Percentiles rank a stretch among this genome's conserved stretches.
These are phyloP conservation scores for Nicotiana rustica DNA, from an alignment of 305 asterid species.

Conservation along the genomic window DNA sequence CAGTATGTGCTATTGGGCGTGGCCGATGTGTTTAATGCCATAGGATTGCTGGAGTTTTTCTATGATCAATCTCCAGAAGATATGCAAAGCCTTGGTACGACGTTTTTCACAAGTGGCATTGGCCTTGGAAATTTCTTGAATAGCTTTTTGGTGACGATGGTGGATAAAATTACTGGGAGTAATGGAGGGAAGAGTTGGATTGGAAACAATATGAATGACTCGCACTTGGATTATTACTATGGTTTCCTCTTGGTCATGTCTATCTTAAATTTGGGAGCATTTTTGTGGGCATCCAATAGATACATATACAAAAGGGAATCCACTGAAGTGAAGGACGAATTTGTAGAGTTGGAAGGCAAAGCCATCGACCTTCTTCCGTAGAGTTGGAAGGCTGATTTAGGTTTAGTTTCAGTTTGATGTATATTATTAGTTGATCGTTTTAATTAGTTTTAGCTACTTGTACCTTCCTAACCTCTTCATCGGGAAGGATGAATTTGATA, in stretches of 20 bases:
- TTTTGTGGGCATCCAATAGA: slow-evolving; percentile 62
- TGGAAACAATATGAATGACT: slow-evolving; percentile 72
- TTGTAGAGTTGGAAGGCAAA: slow-evolving; percentile 53
- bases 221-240: slow-evolving; percentile 76
- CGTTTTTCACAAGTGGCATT: slow-evolving; percentile 84
- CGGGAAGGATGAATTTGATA: not conserved
- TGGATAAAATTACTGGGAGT: slow-evolving; percentile 65
- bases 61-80: slow-evolving; percentile 90
- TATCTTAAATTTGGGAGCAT: slow-evolving; percentile 53
- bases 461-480: not conserved
- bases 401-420: not conserved
- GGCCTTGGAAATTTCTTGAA: slow-evolving; percentile 85
- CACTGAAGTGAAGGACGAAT: slow-evolving; percentile 48
- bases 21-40: slow-evolving; percentile 81
- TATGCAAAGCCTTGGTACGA: slow-evolving; percentile 85
- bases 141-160: slow-evolving; percentile 75
- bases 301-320: slow-evolving; percentile 74
- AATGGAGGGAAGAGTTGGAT: slow-evolving; percentile 77
- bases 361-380: slow-evolving; percentile 47
- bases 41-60: slow-evolving; percentile 83
- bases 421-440: not conserved
- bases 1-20: slow-evolving; percentile 73
- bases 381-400: slow-evolving; percentile 51
- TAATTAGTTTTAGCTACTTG: not conserved
- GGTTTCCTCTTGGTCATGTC: slow-evolving; percentile 67